Base-by-base conservation (phyloP, 2,329 filamentous ascomycete species). In the Pseudopithomyces maydicus region DNA sequence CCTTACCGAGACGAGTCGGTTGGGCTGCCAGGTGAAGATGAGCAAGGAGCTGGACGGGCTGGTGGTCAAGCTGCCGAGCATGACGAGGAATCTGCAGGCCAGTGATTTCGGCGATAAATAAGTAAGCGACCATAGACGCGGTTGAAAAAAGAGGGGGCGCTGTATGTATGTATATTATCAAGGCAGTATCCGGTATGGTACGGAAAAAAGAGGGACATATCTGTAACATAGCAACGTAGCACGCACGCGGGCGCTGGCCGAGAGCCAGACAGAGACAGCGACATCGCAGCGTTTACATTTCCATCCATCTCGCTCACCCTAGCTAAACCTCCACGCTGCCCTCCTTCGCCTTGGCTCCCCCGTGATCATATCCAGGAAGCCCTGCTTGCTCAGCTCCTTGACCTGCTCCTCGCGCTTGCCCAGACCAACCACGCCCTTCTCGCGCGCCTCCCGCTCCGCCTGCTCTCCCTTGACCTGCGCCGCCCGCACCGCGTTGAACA, bases 351-450 rank as follows among this genome's bases (percentile, higher is more conserved):
- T 84, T 75, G 63, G 83, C 76, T 72, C 85, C 81, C 83, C 81
- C 41, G 82, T 82, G 73, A 99, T 97, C 75, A 98, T 79, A 59
- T 98, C 94, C 75, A 99, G 78, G 79, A 98, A 99, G 0, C 94
- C 93, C 79, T 97, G 91, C 80, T 96, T 96, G 75, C 90, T 96
- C 88, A 99, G 95, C 82, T 98, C 93, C 64, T 91, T 95, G 51
- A 96, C 84, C 80, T 90, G 92, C 78, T 96, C 92, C 78, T 96
- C 90, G 63, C 92, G 86, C 76, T 90, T 87, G 59, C 84, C 85
- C 70, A 92, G 87, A 1, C 94, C 94, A 32, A 97, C 84, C 0
- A 96, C 81, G 3, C 92, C 90, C 58, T 88, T 85, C 65, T 86
- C 87, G 76, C 85, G 85, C 47, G 87, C 84, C 63, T 86, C 85